Percentiles rank a stretch among this genome's conserved stretches.
phyloP scores from a whole-genome alignment of 768 basidiomycete genomes.

The Tylopilus vinaceipallidus region DNA sequence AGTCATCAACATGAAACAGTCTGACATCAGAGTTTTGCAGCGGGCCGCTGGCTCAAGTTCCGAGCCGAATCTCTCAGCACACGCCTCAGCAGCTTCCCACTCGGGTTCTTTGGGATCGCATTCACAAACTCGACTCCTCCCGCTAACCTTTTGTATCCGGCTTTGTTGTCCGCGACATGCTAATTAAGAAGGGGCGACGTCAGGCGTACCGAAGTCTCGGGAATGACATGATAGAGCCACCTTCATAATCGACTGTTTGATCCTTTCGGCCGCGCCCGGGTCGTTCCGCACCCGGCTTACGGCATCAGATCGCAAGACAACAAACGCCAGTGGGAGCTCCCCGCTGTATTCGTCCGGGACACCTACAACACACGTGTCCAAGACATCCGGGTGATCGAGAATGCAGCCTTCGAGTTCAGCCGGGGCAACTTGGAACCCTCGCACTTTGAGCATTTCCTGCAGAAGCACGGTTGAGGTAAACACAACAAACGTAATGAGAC shows the following conservation, averaged over 20 bases:
- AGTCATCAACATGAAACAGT: conserved; percentile 1
- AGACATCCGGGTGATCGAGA: conserved; percentile 57
- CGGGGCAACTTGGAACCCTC: conserved; percentile 57
- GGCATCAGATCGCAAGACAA: conserved; percentile 48
- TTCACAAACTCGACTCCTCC: conserved; percentile 66
- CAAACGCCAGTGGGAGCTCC: conserved; percentile 69
- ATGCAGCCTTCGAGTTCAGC: conserved; percentile 68
- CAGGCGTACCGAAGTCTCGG: too few relatives aligned
- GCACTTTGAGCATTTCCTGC: conserved; percentile 72
- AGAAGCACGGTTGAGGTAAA: not conserved
- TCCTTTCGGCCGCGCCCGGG: conserved; percentile 32
- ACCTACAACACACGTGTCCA: conserved; percentile 63
- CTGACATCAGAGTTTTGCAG: conserved; percentile 29
- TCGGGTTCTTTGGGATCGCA: conserved; percentile 65
- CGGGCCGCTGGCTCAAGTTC: conserved; percentile 2
- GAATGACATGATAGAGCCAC: conserved; percentile 32
- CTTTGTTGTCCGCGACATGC: conserved; percentile 59
- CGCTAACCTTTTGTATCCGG: conserved; percentile 56
- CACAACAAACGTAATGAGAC: not conserved
- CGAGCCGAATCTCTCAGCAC: conserved; percentile 52
- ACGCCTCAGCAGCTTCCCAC: conserved; percentile 63
- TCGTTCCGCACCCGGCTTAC: conserved; percentile 34
- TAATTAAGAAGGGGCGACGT: conserved; percentile 15
- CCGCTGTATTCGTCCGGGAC: conserved; percentile 73
- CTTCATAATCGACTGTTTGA: conserved; percentile 49